These are phyloP conservation scores for Cystobasidium sp. DNA, from an alignment of 1,284 basidiomycete species.

Conservation along the genomic window DNA sequence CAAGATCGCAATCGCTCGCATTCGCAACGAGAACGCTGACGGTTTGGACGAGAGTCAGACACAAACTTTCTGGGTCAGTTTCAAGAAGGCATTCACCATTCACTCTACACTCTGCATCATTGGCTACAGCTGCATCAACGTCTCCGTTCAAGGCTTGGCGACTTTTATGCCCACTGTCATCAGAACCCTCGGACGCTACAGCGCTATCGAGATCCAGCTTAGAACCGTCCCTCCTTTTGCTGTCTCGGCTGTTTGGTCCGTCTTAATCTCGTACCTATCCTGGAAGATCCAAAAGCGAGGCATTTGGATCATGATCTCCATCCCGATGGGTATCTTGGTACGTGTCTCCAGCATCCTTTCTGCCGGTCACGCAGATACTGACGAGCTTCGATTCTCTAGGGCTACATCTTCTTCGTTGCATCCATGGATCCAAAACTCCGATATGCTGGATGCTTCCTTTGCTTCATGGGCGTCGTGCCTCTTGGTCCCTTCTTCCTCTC, in stretches of 20 bases:
- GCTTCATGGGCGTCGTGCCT: slow-evolving; percentile 40
- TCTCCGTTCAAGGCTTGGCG: slow-evolving; percentile 30
- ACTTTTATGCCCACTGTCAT: slow-evolving; percentile 51
- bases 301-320: slow-evolving; percentile 44
- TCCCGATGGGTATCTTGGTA: slow-evolving; percentile 42
- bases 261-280: slow-evolving; percentile 35
- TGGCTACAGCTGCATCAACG: slow-evolving; percentile 35
- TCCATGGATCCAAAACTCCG: slow-evolving; percentile 43
- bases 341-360: not conserved
- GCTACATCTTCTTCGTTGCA: slow-evolving; percentile 50
- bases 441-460: slow-evolving; percentile 49
- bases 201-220: slow-evolving; percentile 37
- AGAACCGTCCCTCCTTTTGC: slow-evolving; percentile 47
- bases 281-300: slow-evolving; percentile 48
- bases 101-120: slow-evolving; percentile 35
- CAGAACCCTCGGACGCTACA: slow-evolving; percentile 45
- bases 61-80: slow-evolving; percentile 22
- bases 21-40: slow-evolving; percentile 28
- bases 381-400: not conserved
- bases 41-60: slow-evolving; percentile 31
- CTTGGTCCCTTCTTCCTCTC: slow-evolving; percentile 7
- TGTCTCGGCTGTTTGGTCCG: slow-evolving; percentile 46
- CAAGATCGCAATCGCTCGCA: slow-evolving; percentile 46
- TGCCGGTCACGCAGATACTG: too few relatives aligned
- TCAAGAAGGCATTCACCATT: slow-evolving; percentile 31